Evolutionary conservation across 1,139 yeast genomes (phyloP).

Genomic region (Komagataea norvegica): DNA sequence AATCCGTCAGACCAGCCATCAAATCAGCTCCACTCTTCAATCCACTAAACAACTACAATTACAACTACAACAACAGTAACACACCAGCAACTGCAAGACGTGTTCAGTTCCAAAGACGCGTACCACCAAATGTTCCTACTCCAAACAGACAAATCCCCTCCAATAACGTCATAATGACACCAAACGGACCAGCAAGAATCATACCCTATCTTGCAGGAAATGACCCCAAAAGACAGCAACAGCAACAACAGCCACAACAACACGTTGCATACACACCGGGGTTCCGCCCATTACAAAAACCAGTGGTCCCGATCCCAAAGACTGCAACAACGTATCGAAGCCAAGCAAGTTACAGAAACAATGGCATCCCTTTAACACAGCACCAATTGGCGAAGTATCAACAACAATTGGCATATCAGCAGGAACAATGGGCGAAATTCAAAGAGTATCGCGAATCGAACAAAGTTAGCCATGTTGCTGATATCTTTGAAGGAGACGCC

Average conservation of each 20-base stretch:
- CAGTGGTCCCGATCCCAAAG: constrained; percentile 18
- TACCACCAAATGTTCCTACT: neutral
- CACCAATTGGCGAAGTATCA: constrained; percentile 22
- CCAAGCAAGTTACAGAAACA: constrained; percentile 12
- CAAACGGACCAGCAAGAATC: constrained; percentile 8
- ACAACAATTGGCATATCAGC: constrained; percentile 23
- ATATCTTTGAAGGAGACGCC: constrained; percentile 46
- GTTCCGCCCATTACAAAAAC: neutral
- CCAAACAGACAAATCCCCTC: constrained; percentile 1
- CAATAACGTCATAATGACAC: constrained; percentile 7
- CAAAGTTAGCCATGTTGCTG: constrained; percentile 32
- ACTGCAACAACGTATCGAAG: constrained; percentile 20
- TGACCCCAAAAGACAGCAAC: neutral
- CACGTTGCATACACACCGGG: constrained; percentile 5
- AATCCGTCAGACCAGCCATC: constrained; percentile 31
- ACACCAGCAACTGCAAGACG: constrained; percentile 19
- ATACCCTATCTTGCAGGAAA: neutral
- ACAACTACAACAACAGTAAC: constrained; percentile 3
- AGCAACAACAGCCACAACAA: constrained; percentile 5
- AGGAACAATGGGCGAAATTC: constrained; percentile 24
- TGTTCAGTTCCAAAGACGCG: constrained; percentile 10
- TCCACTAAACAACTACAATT: constrained; percentile 6
- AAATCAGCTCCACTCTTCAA: constrained; percentile 42
- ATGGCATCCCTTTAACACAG: constrained; percentile 18
- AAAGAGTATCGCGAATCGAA: constrained; percentile 20